A percentile compares a stretch with the other conserved stretches of the same genome.
Conservation (phyloP, 805 yeast species). For the Lipomyces yamadae region DNA sequence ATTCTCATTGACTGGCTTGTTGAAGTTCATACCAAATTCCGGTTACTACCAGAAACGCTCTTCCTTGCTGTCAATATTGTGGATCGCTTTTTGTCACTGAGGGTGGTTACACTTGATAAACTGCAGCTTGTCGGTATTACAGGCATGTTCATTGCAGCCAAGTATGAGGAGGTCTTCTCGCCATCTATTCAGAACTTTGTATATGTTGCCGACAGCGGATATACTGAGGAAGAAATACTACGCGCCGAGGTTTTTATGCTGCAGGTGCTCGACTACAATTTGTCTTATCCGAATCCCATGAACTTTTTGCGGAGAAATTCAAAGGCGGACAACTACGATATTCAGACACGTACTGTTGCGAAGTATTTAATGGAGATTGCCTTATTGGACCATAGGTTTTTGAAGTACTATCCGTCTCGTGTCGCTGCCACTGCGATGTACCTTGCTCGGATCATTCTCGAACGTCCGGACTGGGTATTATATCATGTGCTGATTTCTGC, state of each 20-base stretch:
- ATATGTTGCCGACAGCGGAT: slow-evolving; percentile 89
- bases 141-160: slow-evolving; percentile 91
- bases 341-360: slow-evolving; percentile 90
- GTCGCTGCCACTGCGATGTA: slow-evolving; percentile 95
- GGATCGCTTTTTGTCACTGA: slow-evolving; percentile 81
- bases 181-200: slow-evolving; percentile 91
- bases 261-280: slow-evolving; percentile 85
- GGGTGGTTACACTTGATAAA: slow-evolving; percentile 76
- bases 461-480: slow-evolving; percentile 52
- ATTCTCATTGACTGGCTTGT: slow-evolving; percentile 93
- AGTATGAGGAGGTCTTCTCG: slow-evolving; percentile 94
- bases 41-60: slow-evolving; percentile 87
- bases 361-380: slow-evolving; percentile 90
- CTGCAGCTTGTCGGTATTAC: slow-evolving; percentile 95
- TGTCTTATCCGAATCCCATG: slow-evolving; percentile 99
- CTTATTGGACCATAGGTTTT: slow-evolving; percentile 85
- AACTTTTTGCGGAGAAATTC: slow-evolving; percentile 89
- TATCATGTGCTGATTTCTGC: not conserved
- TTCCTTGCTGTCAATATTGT: slow-evolving; percentile 85
- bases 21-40: slow-evolving; percentile 91
- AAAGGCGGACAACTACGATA: slow-evolving; percentile 95
- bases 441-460: slow-evolving; percentile 74
- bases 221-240: slow-evolving; percentile 76
- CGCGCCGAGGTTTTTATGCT: slow-evolving; percentile 92
- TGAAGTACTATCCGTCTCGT: slow-evolving; percentile 91